Evolutionary conservation across 306 rosid species (phyloP).

Genomic region (Acacia confusa): DNA sequence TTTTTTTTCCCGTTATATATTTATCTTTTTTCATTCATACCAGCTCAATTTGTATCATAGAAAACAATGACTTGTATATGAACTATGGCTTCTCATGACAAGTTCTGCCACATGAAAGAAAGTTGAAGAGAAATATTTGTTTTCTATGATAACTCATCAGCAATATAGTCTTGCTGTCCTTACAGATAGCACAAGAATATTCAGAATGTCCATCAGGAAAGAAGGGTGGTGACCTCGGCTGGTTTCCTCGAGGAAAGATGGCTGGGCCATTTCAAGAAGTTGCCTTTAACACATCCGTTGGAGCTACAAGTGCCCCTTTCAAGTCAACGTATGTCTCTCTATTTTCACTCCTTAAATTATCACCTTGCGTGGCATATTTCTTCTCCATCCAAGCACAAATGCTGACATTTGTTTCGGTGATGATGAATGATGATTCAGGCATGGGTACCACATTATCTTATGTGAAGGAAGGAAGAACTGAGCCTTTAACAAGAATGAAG

Average conservation of each 20-base stretch:
- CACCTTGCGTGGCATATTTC: neutral
- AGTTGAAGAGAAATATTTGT: neutral
- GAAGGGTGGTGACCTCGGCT: slow-evolving; percentile 98
- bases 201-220: slow-evolving; percentile 98
- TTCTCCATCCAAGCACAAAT: neutral
- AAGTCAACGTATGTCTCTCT: slow-evolving; percentile 74
- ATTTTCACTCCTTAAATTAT: slow-evolving; percentile 10
- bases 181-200: slow-evolving; percentile 83
- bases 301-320: slow-evolving; percentile 89
- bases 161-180: slow-evolving; percentile 5
- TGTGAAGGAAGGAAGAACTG: slow-evolving; percentile 90
- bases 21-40: neutral
- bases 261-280: slow-evolving; percentile 98
- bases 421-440: slow-evolving; percentile 54
- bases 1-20: neutral
- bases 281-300: slow-evolving; percentile 76
- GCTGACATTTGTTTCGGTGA: slow-evolving; percentile 20
- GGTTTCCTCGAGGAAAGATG: slow-evolving; percentile 99
- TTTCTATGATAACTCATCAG: slow-evolving; percentile 10
- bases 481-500: slow-evolving; percentile 30
- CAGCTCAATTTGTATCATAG: slow-evolving; percentile 1
- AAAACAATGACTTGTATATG: neutral
- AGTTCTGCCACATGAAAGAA: neutral
- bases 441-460: slow-evolving; percentile 92
- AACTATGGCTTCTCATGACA: neutral